Evolutionary conservation across 371 early-diverging fungal genomes (phyloP).

Genomic region (Batkoa obscura): DNA sequence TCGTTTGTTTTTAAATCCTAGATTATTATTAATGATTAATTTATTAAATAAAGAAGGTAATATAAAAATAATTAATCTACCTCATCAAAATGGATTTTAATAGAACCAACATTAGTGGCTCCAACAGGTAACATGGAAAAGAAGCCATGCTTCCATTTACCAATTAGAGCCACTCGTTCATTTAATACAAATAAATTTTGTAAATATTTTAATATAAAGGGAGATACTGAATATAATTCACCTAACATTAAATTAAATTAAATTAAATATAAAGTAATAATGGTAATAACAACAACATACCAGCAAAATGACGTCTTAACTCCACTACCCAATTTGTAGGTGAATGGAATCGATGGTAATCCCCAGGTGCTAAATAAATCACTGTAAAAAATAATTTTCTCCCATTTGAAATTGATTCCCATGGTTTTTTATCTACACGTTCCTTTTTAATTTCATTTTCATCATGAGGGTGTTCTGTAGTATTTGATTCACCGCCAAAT

Average conservation of each 20-base stretch:
- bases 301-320: slow-evolving; percentile 70
- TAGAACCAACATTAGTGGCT: slow-evolving; percentile 93
- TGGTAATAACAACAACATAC: slow-evolving; percentile 10
- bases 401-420: slow-evolving; percentile 18
- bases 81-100: slow-evolving; percentile 77
- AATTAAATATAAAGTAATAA: background rate
- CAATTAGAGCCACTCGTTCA: slow-evolving; percentile 82
- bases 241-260: slow-evolving; percentile 19
- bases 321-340: slow-evolving; percentile 86
- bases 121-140: slow-evolving; percentile 93
- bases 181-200: slow-evolving; percentile 83
- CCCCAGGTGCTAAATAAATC: slow-evolving; percentile 91
- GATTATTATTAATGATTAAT: background rate
- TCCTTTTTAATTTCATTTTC: slow-evolving; percentile 2
- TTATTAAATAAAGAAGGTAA: slow-evolving; percentile 7
- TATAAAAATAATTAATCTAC: slow-evolving; percentile 12
- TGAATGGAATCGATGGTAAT: slow-evolving; percentile 96
- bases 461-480: slow-evolving; percentile 9
- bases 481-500: slow-evolving; percentile 28
- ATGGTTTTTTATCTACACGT: background rate
- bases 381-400: slow-evolving; percentile 70
- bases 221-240: slow-evolving; percentile 87
- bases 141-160: slow-evolving; percentile 83
- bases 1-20: slow-evolving; percentile 55
- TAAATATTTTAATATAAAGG: slow-evolving; percentile 59